Percentiles rank a stretch among this genome's conserved stretches.
These are phyloP conservation scores for Leishmania tarentolae DNA, from an alignment of 208 protist species.

Conservation along the genomic window DNA sequence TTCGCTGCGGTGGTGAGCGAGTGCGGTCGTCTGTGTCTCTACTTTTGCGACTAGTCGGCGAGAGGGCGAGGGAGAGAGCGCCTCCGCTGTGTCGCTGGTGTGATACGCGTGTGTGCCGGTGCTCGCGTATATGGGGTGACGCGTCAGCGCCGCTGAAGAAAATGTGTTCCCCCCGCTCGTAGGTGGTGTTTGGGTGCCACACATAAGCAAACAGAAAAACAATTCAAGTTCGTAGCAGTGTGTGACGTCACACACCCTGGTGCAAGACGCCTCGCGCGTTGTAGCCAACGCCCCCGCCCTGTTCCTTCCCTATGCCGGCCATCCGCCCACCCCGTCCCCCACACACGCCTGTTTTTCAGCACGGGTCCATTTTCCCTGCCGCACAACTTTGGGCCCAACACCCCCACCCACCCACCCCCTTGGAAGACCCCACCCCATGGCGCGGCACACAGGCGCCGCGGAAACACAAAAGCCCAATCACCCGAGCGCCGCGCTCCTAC, in stretches of 20 bases:
- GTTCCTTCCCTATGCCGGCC: not conserved
- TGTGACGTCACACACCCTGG: too few species aligned
- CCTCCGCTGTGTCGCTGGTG: not conserved
- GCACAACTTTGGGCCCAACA: too few species aligned
- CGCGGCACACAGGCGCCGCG: too few species aligned
- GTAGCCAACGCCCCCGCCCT: too few species aligned
- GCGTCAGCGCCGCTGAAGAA: not conserved
- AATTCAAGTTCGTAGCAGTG: not conserved
- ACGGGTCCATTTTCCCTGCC: too few species aligned
- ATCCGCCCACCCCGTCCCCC: not conserved
- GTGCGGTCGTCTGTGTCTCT: conserved; percentile 30
- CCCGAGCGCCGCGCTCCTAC: too few species aligned
- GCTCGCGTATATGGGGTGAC: not conserved
- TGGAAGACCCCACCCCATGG: too few species aligned
- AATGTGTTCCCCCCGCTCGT: not conserved
- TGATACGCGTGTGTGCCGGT: not conserved
- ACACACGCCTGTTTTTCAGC: not conserved
- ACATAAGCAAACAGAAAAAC: not conserved
- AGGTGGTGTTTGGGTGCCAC: not conserved
- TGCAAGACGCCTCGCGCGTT: too few species aligned
- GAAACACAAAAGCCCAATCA: too few species aligned
- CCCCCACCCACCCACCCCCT: not conserved
- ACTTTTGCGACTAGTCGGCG: conserved; percentile 36
- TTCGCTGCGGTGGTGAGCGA: conserved; percentile 54
- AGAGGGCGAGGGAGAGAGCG: not conserved